Evolutionary conservation across 164 flowering plant genomes (phyloP).

Genomic region (Nelumbo lutea): DNA sequence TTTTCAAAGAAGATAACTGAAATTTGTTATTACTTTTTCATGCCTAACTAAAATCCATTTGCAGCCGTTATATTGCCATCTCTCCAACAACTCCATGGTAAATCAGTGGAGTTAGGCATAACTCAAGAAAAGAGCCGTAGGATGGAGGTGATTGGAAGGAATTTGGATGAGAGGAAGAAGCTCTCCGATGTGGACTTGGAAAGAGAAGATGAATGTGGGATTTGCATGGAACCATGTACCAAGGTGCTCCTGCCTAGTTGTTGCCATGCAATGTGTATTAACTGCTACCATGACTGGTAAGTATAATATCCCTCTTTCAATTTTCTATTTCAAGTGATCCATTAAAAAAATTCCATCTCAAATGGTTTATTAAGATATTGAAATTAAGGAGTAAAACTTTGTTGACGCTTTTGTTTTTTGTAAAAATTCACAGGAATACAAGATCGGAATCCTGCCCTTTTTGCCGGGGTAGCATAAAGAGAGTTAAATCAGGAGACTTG

Average conservation of each 20-base stretch:
- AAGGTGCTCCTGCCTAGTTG: constrained; percentile 91
- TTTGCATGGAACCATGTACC: constrained; percentile 73
- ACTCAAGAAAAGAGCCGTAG: constrained; percentile 17
- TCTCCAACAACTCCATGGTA: constrained; percentile 67
- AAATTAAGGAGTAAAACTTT: background rate
- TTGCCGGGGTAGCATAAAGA: constrained; percentile 79
- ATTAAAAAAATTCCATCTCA: background rate
- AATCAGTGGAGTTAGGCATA: constrained; percentile 35
- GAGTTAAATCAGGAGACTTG: constrained; percentile 55
- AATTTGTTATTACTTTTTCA: background rate
- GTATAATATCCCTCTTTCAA: background rate
- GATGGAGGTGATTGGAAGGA: constrained; percentile 24
- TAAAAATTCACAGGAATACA: constrained; percentile 54
- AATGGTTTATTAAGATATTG: no score
- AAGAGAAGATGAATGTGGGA: constrained; percentile 88
- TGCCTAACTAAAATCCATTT: constrained; percentile 13
- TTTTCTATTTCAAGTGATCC: background rate
- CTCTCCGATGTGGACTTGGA: constrained; percentile 46
- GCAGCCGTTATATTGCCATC: constrained; percentile 83
- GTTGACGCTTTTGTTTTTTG: background rate
- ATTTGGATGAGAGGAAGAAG: constrained; percentile 28
- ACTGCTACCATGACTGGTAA: constrained; percentile 90
- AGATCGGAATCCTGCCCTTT: constrained; percentile 95
- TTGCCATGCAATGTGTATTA: constrained; percentile 92
- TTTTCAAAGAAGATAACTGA: no score